Conservation (phyloP, 2,329 filamentous ascomycete genomes). For the Macrophomina tecta region DNA sequence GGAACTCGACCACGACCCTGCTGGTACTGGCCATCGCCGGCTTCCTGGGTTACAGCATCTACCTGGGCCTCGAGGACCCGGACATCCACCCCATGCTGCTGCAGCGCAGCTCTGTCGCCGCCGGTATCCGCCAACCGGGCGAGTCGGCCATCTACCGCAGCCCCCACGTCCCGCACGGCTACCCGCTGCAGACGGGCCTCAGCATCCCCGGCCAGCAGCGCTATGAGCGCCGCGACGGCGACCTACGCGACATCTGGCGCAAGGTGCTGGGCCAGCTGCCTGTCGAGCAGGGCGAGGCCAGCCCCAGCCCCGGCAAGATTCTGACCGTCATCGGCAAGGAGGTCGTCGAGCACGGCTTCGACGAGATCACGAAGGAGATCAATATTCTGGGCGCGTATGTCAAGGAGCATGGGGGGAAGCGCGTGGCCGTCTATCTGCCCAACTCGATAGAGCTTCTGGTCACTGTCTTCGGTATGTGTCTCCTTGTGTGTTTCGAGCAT, state of each 20-base stretch:
- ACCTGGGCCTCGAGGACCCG: slow-evolving; percentile 72
- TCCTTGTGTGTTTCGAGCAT: too few relatives aligned
- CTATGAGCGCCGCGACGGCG: slow-evolving; percentile 85
- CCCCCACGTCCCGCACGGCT: slow-evolving; percentile 84
- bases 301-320: slow-evolving; percentile 71
- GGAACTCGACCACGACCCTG: slow-evolving; percentile 80
- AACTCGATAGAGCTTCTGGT: slow-evolving; percentile 90
- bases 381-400: slow-evolving; percentile 82
- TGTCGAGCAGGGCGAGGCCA: slow-evolving; percentile 66
- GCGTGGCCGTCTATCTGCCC: slow-evolving; percentile 87
- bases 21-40: slow-evolving; percentile 70
- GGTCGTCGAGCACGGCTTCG: slow-evolving; percentile 71
- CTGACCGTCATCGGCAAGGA: slow-evolving; percentile 81
- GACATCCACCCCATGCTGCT: slow-evolving; percentile 93
- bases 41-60: slow-evolving; percentile 73
- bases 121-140: slow-evolving; percentile 79
- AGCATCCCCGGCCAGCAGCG: slow-evolving; percentile 45
- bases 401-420: slow-evolving; percentile 70
- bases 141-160: slow-evolving; percentile 87
- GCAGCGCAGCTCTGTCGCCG: slow-evolving; percentile 79
- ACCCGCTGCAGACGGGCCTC: slow-evolving; percentile 30
- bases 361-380: slow-evolving; percentile 82
- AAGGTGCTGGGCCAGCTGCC: slow-evolving; percentile 69
- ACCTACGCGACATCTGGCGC: slow-evolving; percentile 90
- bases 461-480: slow-evolving; percentile 69